phyloP scores from a whole-genome alignment of 75 land plant genomes.

The Sequoia sempervirens region DNA sequence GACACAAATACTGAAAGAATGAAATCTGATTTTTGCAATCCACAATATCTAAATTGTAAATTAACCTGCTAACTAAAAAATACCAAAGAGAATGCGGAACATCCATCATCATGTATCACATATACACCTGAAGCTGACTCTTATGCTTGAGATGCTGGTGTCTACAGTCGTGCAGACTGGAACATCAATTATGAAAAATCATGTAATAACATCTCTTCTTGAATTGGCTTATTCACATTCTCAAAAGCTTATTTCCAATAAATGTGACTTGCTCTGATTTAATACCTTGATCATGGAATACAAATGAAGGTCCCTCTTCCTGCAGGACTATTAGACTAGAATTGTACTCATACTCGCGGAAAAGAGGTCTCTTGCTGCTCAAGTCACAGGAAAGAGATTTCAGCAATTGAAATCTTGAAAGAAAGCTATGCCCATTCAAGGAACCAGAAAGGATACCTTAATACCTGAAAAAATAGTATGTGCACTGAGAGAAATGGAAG shows the following conservation, averaged over 20 bases:
- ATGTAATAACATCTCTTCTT: conserved; percentile 10
- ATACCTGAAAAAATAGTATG: conserved; percentile 13
- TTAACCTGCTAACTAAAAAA: conserved; percentile 5
- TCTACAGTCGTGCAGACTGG: conserved; percentile 2
- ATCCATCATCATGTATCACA: conserved; percentile 9
- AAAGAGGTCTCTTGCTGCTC: conserved; percentile 1
- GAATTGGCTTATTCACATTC: conserved; percentile 10
- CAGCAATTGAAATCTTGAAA: conserved; percentile 8
- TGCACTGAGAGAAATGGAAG: conserved; percentile 6
- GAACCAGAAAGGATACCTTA: conserved; percentile 6
- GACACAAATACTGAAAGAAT: conserved; percentile 10
- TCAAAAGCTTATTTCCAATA: conserved; percentile 10
- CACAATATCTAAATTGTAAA: conserved; percentile 1
- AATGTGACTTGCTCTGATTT: conserved; percentile 1
- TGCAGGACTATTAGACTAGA: conserved; percentile 4
- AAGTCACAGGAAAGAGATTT: conserved; percentile 9
- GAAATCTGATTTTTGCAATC: conserved; percentile 9
- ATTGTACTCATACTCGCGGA: conserved; percentile 3
- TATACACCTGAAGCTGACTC: conserved; percentile 9
- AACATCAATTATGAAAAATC: conserved; percentile 10
- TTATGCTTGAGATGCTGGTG: neutral
- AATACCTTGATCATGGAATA: conserved; percentile 3
- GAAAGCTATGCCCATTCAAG: conserved; percentile 11
- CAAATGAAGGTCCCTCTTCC: conserved; percentile 4
- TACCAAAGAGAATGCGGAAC: conserved; percentile 9